phyloP scores from a whole-genome alignment of 169 alveolate genomes.

The Babesia bovis region DNA sequence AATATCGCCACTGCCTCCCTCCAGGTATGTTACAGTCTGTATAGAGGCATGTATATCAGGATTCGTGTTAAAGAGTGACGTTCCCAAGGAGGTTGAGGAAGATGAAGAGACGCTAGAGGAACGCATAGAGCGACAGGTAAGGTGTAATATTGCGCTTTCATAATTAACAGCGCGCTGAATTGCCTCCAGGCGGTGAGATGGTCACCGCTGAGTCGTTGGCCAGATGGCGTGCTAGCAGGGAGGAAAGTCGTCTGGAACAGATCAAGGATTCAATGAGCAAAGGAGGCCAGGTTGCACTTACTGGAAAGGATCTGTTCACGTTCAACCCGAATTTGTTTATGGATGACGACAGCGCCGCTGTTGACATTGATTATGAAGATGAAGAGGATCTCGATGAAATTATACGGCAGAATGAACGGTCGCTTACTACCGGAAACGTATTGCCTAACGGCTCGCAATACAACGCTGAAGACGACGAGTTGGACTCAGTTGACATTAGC shows the following conservation, averaged over 20 bases:
- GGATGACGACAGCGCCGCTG: conserved; percentile 73
- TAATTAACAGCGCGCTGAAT: conserved; percentile 49
- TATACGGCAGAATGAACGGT: conserved; percentile 43
- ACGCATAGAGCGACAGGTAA: conserved; percentile 66
- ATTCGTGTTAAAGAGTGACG: conserved; percentile 48
- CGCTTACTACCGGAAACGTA: conserved; percentile 53
- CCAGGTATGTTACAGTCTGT: conserved; percentile 81
- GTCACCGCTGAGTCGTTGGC: conserved; percentile 60
- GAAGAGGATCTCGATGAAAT: conserved; percentile 61
- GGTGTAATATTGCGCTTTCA: background rate
- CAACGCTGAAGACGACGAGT: conserved; percentile 21
- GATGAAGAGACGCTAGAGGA: conserved; percentile 69
- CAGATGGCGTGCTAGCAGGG: conserved; percentile 57
- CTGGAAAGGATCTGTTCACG: conserved; percentile 69
- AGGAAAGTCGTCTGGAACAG: conserved; percentile 50
- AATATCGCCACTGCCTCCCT: conserved; percentile 96
- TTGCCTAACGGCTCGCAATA: conserved; percentile 44
- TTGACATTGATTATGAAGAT: conserved; percentile 64
- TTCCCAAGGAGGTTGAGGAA: conserved; percentile 66
- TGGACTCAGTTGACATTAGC: conserved; percentile 27
- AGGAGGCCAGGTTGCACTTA: conserved; percentile 49
- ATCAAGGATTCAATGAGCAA: conserved; percentile 56
- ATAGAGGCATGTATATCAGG: conserved; percentile 5
- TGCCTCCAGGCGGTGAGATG: conserved; percentile 69
- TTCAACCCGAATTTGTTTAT: conserved; percentile 68